phyloP scores from a whole-genome alignment of 345 rosid species.

The Heritiera fomes region DNA sequence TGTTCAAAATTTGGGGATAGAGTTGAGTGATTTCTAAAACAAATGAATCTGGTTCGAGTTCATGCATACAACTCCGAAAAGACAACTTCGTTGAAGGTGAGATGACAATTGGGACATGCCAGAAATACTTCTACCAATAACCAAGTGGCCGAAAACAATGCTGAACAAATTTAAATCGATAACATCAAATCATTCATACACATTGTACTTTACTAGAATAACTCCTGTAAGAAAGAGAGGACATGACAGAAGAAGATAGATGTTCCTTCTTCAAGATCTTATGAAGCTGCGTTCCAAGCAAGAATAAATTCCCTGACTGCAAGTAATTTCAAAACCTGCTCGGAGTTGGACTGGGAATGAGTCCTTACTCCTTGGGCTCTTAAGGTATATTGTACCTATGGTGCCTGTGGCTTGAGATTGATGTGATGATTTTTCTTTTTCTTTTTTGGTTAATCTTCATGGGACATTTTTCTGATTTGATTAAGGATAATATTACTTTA shows the following conservation, averaged over 20 bases:
- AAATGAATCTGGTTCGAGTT: too few species aligned
- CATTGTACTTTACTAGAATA: neutral
- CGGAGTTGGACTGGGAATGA: too few species aligned
- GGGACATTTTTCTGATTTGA: neutral
- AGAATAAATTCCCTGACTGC: conserved; percentile 10
- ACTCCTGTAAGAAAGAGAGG: neutral
- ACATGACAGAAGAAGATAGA: neutral
- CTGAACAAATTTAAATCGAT: neutral
- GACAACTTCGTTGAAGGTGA: neutral
- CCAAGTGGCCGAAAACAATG: neutral
- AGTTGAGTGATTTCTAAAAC: too few species aligned
- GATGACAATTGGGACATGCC: neutral
- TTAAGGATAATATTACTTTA: neutral
- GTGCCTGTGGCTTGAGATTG: too few species aligned
- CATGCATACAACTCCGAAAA: too few species aligned
- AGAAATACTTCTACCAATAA: neutral
- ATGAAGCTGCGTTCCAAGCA: neutral
- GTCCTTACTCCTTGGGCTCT: too few species aligned
- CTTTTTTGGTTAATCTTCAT: too few species aligned
- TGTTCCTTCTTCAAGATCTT: neutral
- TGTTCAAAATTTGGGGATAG: too few species aligned
- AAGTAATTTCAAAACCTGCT: too few species aligned
- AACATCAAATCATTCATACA: neutral
- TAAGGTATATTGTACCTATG: too few species aligned
- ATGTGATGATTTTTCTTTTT: too few species aligned